These are phyloP conservation scores for Phaffia rhodozyma DNA, from an alignment of 1,284 basidiomycete species.

Conservation along the genomic window DNA sequence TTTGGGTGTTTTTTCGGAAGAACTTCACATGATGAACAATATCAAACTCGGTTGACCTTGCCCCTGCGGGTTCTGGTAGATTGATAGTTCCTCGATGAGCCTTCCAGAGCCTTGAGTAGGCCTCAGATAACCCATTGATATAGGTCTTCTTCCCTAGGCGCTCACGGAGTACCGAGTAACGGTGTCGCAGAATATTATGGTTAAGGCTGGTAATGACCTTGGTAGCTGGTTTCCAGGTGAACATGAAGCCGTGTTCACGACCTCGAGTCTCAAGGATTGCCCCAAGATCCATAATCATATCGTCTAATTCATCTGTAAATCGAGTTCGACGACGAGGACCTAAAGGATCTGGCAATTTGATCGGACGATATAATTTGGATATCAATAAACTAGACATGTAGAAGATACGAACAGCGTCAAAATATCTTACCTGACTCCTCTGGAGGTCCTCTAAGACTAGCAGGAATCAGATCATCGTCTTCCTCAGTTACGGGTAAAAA, in stretches of 20 bases:
- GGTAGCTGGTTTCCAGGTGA: slow-evolving; percentile 5
- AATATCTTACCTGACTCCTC: neutral
- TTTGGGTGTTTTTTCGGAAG: slow-evolving; percentile 16
- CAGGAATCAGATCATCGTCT: slow-evolving; percentile 14
- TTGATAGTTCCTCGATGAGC: neutral
- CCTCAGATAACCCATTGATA: slow-evolving; percentile 5
- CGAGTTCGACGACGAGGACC: slow-evolving; percentile 8
- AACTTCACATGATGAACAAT: slow-evolving; percentile 13
- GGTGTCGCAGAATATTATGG: slow-evolving; percentile 3
- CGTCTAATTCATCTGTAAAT: slow-evolving; percentile 15
- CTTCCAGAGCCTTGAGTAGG: slow-evolving; percentile 11
- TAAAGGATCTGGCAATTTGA: neutral
- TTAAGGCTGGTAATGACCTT: slow-evolving; percentile 1
- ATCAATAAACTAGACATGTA: neutral
- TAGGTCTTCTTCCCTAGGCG: neutral
- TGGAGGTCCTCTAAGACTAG: neutral
- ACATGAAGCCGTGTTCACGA: neutral
- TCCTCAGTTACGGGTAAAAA: neutral
- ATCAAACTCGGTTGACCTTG: slow-evolving; percentile 6
- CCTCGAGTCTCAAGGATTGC: slow-evolving; percentile 11
- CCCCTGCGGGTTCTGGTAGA: slow-evolving; percentile 3
- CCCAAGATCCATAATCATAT: slow-evolving; percentile 16
- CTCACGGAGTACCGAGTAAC: slow-evolving; percentile 12
- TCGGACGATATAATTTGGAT: neutral
- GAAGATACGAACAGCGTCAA: neutral